Conservation (phyloP, 768 basidiomycete genomes). For the Podaxis rugospora region DNA sequence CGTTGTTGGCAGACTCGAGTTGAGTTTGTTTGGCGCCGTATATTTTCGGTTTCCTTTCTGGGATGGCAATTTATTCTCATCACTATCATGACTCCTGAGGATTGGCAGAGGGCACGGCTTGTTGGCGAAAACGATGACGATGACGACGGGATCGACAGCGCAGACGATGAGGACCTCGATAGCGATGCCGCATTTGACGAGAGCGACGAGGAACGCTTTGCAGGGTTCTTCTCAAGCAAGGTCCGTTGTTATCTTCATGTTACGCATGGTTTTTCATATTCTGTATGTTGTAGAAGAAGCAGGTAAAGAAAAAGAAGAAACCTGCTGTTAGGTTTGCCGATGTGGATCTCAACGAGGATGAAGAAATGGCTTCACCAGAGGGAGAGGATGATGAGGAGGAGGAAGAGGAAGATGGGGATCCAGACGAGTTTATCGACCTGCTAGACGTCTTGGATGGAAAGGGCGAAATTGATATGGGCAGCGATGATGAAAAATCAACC, state of each 20-base stretch:
- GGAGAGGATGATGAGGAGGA: slow-evolving; percentile 37
- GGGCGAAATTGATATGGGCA: slow-evolving; percentile 41
- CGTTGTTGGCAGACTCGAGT: neutral
- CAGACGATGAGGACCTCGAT: slow-evolving; percentile 83
- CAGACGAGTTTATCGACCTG: slow-evolving; percentile 57
- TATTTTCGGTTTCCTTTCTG: slow-evolving; percentile 6
- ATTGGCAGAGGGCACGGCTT: slow-evolving; percentile 39
- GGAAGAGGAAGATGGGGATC: slow-evolving; percentile 44
- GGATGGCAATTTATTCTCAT: neutral
- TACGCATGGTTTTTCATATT: neutral
- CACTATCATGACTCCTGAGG: slow-evolving; percentile 11
- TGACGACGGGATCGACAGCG: slow-evolving; percentile 53
- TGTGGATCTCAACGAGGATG: slow-evolving; percentile 66
- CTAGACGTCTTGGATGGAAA: slow-evolving; percentile 66
- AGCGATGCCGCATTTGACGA: slow-evolving; percentile 83
- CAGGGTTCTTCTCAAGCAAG: slow-evolving; percentile 51
- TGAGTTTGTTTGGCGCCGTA: slow-evolving; percentile 9
- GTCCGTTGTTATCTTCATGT: slow-evolving; percentile 25
- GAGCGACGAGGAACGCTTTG: slow-evolving; percentile 75
- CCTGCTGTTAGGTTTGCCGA: slow-evolving; percentile 41
- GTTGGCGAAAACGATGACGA: slow-evolving; percentile 49
- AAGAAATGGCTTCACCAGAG: slow-evolving; percentile 27
- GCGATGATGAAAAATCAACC: slow-evolving; percentile 30
- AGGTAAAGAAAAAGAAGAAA: slow-evolving; percentile 24
- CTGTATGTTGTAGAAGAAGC: slow-evolving; percentile 20